A percentile compares a stretch with the other conserved stretches of the same genome.
Evolutionary conservation across 2,329 filamentous ascomycete species (phyloP).

Genomic region (Stachybotrys chartarum): DNA sequence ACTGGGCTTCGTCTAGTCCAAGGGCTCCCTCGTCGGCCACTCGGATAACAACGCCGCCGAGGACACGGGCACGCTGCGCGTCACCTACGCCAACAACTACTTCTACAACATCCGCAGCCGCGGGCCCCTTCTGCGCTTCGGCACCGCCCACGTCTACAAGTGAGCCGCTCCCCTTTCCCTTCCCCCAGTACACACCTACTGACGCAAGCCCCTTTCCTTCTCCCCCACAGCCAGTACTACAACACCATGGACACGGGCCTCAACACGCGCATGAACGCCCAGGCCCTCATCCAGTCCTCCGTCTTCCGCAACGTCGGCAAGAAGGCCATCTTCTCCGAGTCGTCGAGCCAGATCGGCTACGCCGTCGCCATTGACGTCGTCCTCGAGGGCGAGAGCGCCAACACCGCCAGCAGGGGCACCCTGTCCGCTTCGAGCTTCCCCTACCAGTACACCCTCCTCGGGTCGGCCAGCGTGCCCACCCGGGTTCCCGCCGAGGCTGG

Average conservation of each 20-base stretch:
- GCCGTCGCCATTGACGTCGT: conserved; percentile 41
- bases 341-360: conserved; percentile 56
- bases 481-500: neutral
- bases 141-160: conserved; percentile 45
- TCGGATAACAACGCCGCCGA: conserved; percentile 50
- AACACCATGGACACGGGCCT: conserved; percentile 16
- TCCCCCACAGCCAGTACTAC: conserved; percentile 11
- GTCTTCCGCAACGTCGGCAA: conserved; percentile 15
- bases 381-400: conserved; percentile 1
- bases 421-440: neutral
- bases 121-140: conserved; percentile 52
- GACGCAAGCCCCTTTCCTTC: neutral
- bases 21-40: conserved; percentile 54
- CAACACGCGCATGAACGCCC: conserved; percentile 14
- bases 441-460: neutral
- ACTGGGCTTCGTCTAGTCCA: conserved; percentile 20
- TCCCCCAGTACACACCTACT: neutral
- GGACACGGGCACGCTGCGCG: conserved; percentile 48
- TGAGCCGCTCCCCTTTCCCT: neutral
- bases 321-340: conserved; percentile 51
- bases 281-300: conserved; percentile 13
- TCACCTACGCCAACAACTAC: conserved; percentile 57
- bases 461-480: neutral
- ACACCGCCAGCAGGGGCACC: neutral
- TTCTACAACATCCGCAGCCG: conserved; percentile 54